Conservation (phyloP, 352 stramenopile species). For the Phytopythium ostracodes region DNA sequence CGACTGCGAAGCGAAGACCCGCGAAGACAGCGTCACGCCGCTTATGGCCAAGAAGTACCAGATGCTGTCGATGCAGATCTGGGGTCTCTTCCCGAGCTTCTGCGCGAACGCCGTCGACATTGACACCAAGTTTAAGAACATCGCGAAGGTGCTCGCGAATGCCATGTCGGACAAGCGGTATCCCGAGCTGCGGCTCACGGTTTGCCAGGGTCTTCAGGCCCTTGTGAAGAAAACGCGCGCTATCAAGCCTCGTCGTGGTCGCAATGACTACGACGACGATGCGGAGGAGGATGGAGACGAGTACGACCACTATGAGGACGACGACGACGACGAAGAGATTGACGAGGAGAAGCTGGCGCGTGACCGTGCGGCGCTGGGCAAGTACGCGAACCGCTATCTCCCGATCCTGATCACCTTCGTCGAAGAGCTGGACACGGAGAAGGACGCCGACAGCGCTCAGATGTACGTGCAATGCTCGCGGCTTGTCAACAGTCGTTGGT, state of each 20-base stretch:
- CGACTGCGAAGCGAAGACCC: conserved; percentile 63
- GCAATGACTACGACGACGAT: conserved; percentile 44
- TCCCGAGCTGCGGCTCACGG: conserved; percentile 71
- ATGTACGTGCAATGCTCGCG: conserved; percentile 9
- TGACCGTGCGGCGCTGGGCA: conserved; percentile 71
- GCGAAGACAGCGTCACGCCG: conserved; percentile 59
- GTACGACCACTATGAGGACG: conserved; percentile 29
- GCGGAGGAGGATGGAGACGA: conserved; percentile 35
- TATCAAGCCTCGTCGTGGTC: conserved; percentile 28
- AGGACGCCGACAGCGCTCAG: conserved; percentile 66
- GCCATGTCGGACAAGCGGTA: conserved; percentile 86
- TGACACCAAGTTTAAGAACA: conserved; percentile 78
- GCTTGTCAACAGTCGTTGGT: not conserved
- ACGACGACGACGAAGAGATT: conserved; percentile 42
- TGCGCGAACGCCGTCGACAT: conserved; percentile 71
- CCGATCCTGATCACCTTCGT: conserved; percentile 82
- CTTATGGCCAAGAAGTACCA: conserved; percentile 73
- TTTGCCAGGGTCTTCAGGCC: conserved; percentile 83
- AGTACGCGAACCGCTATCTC: conserved; percentile 82
- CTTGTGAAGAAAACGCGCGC: conserved; percentile 73
- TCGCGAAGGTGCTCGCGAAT: conserved; percentile 84
- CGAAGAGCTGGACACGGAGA: conserved; percentile 74
- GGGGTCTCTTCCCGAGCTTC: conserved; percentile 78
- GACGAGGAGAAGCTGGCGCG: conserved; percentile 73
- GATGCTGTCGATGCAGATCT: conserved; percentile 77